Evolutionary conservation across 1,139 yeast genomes (phyloP), one percentile per base, ranked within the genome.

Genomic region (Saccharomyces pastorianus): DNA sequence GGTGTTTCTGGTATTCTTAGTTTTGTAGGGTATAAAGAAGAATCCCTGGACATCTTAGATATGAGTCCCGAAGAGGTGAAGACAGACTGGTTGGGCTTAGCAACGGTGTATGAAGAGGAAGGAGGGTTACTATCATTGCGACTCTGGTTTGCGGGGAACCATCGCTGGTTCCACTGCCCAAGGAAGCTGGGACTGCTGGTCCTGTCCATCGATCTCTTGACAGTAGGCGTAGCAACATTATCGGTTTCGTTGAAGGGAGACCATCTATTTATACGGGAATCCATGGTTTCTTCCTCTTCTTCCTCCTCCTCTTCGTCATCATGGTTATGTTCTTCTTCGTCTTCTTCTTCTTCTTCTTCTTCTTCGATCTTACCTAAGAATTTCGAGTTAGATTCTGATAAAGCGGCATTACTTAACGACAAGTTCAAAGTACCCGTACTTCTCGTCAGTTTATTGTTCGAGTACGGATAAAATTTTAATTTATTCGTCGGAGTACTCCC

Each of bases 1-100:
- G 72, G 72, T n/a, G 72, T 69, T 51, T 66, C 65, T 3, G 71
- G 72, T n/a, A 65, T 64, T 9, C 56, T 52, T 20, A 62, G 51
- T 51, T 32, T 64, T 23, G 60, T 59, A 7, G 68, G 64, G 34
- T 58, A 59, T 38, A 56, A 51, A 4, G 58, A 46, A 31, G 51
- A 46, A 6, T 49, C 50, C 50, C 56, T 56, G 4, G 57, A 47
- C 47, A 62, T 56, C 51, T 70, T 70, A 3, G 73, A 69, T 13
- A 61, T 53, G 48, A 70, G 56, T 5, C 71, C 72, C 8, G 55
- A 56, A 11, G 64, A 58, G 31, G 59, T 57, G 50, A 66, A 65
- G 6, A 62, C 66, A 11, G 57, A 49, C 38, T 58, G 67, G 42
- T 64, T 66, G 2, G 68, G 68, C 52, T 61, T 61, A 11, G 64